Evolutionary conservation across 169 alveolate genomes (phyloP).

Genomic region (Cryptosporidium viatorum): DNA sequence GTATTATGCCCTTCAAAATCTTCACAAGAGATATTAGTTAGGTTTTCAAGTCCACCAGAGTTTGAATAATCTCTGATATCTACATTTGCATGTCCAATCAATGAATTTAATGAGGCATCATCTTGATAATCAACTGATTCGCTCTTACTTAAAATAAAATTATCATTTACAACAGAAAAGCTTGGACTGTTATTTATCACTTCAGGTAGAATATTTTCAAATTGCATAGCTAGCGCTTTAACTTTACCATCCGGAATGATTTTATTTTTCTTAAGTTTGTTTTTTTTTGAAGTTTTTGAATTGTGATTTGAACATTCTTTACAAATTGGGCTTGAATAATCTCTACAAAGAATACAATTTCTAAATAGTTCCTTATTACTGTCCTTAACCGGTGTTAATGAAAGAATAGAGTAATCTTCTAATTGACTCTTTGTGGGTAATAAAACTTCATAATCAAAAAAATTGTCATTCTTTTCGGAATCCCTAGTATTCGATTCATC

Average conservation of each 20-base stretch:
- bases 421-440: not conserved
- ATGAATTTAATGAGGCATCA: not conserved
- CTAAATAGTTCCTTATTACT: not conserved
- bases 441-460: not conserved
- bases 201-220: conserved; percentile 45
- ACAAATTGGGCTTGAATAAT: conserved; percentile 66
- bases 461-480: conserved; percentile 4
- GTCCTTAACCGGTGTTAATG: conserved; percentile 21
- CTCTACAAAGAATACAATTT: conserved; percentile 57
- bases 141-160: not conserved
- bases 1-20: not conserved
- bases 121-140: not conserved
- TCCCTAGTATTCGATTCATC: conserved; percentile 25
- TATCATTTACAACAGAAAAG: not conserved
- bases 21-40: not conserved
- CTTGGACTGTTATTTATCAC: not conserved
- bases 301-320: conserved; percentile 24
- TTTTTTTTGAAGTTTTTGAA: not conserved
- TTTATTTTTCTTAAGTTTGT: not conserved
- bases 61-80: not conserved
- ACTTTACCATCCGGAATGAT: conserved; percentile 71
- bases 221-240: conserved; percentile 67
- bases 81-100: not conserved
- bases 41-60: not conserved
- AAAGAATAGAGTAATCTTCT: not conserved